Base-by-base conservation (phyloP, 208 protist species). In the Crithidia sp. region DNA sequence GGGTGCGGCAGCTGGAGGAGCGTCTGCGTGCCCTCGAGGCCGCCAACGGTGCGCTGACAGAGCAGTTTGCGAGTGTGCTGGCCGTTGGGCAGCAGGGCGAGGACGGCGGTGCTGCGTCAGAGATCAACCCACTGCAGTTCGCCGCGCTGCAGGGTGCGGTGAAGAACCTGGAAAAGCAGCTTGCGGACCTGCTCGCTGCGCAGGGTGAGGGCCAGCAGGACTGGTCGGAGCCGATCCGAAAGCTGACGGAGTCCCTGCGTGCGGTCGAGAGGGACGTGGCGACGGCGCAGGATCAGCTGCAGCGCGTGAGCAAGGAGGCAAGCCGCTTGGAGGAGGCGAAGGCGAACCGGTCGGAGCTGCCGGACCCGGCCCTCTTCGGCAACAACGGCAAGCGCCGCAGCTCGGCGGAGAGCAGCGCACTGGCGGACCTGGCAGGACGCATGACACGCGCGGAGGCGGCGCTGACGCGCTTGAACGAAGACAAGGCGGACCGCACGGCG, bases 401-500 rank as follows among this genome's bases (percentile, higher is more conserved):
- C 75, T 67, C 36, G 19, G 63, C 40, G 5, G 74, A 66, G 61
- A 57, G 66, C 59, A 63, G 57, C 39, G 61, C 28, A 17, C 55
- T 84, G 7, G 76, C 78, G 10, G 85, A 88, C 5, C 40, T 94
- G 36, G n/a, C 57, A n/a, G 12, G 49, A 44, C 83, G 74, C 55
- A 62, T 91, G 47, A 52, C 75, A 14, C 71, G 82, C 6, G 60
- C 83, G n/a, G 67, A 79, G 52, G 44, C 61, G 36, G 66, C 61
- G 16, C 67, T 89, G 13, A 71, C 69, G 9, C 60, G 63, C n/a
- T 64, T 95, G 17, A 82, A 87, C 17, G 83, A 91, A 43, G 58
- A 74, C 53, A 96, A 96, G 84, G 91, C 91, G 0, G 86, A 96
- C 68, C 75, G 77, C 17, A 61, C 67, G 7, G 81, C 82, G 2